Evolutionary conservation across 1,139 yeast genomes (phyloP), one percentile per base, ranked within the genome.

Genomic region (Pneumocystis jirovecii): DNA sequence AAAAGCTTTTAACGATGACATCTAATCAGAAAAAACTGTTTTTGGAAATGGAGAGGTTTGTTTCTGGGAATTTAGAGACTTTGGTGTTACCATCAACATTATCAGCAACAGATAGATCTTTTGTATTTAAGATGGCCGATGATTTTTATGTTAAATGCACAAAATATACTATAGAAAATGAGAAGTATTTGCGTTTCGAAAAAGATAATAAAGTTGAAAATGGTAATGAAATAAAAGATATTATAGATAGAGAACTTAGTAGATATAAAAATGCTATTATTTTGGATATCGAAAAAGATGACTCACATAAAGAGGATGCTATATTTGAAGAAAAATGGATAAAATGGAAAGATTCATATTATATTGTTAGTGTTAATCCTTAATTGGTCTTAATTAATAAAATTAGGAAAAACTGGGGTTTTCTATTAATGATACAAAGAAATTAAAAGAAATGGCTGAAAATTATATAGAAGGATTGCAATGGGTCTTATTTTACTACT

Each of bases 381-480:
- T n/a, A 60, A 21, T 39, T 60, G 19, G 21, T 60, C 5, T 25
- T 25, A 60, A 29, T 60, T 25, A 15, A 50, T 50, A 25, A 50
- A 50, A 3, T 60, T 81, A 83, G 70, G 83, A 83, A 31, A 95
- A 95, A 74, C 80, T 95, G 68, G 83, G 83, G 12, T 88, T 89
- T 70, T 82, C 87, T 21, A 78, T 83, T 63, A 67, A 71, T 61
- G 76, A 74, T 60, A 83, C 81, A 42, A 86, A 83, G 1, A 77
- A 83, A 69, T 77, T 91, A 71, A 76, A 76, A 29, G 76, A 72
- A n/a, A 74, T 89, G 71, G 82, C 95, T n/a, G 85, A 85, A 70
- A 91, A 89, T 74, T 91, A 90, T 73, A 80, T 91, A 62, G 96
- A 91, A 76, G 97, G 97, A 71, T 80, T 91, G 69, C 97, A 91